phyloP scores from a whole-genome alignment of 2,329 filamentous ascomycete genomes.

The Exophiala viscosa region DNA sequence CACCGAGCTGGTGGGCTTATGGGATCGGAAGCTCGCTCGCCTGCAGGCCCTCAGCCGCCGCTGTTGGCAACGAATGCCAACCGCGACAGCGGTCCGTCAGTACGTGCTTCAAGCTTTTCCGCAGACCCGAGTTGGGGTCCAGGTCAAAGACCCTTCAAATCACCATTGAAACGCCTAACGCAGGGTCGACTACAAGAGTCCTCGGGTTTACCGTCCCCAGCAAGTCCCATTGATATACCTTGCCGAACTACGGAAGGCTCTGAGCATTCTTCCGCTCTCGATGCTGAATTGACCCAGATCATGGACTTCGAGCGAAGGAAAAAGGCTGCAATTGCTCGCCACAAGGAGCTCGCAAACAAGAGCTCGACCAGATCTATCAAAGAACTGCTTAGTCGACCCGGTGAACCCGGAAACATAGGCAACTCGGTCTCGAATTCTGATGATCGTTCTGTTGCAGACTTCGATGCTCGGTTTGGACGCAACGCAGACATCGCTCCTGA shows the following conservation, averaged over 20 bases:
- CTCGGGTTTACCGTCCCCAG: neutral
- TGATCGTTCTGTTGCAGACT: slow-evolving; percentile 1
- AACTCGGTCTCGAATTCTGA: neutral
- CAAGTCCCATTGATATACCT: neutral
- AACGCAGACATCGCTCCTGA: neutral
- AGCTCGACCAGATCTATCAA: neutral
- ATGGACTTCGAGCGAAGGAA: slow-evolving; percentile 41
- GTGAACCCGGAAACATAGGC: neutral
- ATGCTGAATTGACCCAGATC: slow-evolving; percentile 31
- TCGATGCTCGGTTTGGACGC: slow-evolving; percentile 3
- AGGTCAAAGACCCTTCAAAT: slow-evolving; percentile 17
- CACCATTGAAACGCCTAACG: slow-evolving; percentile 1
- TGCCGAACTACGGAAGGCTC: slow-evolving; percentile 3
- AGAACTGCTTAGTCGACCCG: neutral
- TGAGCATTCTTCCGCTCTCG: slow-evolving; percentile 13
- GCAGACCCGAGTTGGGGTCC: slow-evolving; percentile 9
- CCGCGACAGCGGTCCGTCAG: neutral
- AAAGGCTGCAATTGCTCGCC: slow-evolving; percentile 33
- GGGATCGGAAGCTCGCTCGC: neutral
- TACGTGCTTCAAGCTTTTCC: slow-evolving; percentile 4
- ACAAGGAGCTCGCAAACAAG: slow-evolving; percentile 19
- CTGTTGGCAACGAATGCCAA: neutral
- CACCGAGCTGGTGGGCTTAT: neutral
- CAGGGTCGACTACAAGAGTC: neutral
- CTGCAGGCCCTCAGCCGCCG: neutral